phyloP scores from a whole-genome alignment of 2,329 filamentous ascomycete species.

The Botryotinia convoluta region DNA sequence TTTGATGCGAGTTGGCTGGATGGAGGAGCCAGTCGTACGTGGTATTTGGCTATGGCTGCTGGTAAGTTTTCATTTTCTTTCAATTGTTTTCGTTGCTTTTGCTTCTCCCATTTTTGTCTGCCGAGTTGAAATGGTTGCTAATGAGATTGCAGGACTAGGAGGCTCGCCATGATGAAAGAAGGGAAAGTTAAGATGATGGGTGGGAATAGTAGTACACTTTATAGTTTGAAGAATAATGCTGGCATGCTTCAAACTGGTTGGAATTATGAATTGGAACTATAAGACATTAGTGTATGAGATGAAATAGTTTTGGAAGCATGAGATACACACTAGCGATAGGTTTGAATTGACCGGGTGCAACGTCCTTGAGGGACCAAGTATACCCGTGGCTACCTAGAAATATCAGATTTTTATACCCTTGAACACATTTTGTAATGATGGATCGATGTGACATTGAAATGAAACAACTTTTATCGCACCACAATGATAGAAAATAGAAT shows the following conservation, averaged over 20 bases:
- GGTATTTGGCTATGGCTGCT: slow-evolving; percentile 79
- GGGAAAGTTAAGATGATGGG: background rate
- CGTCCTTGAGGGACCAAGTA: background rate
- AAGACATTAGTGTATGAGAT: background rate
- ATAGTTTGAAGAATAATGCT: background rate
- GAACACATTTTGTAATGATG: background rate
- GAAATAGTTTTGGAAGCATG: background rate
- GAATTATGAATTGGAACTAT: background rate
- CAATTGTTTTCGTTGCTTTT: background rate
- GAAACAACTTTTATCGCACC: background rate
- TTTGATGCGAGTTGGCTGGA: slow-evolving; percentile 73
- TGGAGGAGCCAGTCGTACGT: slow-evolving; percentile 78
- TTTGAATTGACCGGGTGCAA: background rate
- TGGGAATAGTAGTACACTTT: too few species aligned
- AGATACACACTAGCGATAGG: background rate
- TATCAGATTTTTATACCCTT: background rate
- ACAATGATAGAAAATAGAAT: too few species aligned
- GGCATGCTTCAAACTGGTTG: background rate
- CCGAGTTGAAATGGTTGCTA: background rate
- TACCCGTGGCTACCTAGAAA: background rate
- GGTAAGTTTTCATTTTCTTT: slow-evolving; percentile 44
- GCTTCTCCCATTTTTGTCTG: background rate
- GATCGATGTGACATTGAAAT: background rate
- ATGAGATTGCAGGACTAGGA: slow-evolving; percentile 9
- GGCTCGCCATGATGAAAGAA: slow-evolving; percentile 9